Evolutionary conservation across 805 yeast species (phyloP).

Genomic region (Priceomyces fermenticarens): DNA sequence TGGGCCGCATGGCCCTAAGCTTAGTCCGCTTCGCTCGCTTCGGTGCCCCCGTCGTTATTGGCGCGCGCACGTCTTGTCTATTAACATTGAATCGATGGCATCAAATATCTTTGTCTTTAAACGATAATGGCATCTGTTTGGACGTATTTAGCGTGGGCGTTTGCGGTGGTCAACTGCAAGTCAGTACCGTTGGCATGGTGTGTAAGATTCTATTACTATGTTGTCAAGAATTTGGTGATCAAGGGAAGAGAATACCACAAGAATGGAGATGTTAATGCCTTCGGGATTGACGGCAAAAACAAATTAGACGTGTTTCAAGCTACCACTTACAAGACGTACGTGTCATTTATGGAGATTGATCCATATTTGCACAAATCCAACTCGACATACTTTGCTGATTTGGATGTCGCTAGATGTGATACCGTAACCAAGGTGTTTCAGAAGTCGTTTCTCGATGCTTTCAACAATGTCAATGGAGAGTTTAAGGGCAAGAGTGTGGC

Average conservation of each 20-base stretch:
- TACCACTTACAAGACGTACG: slow-evolving; percentile 46
- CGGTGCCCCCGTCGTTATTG: too few species aligned
- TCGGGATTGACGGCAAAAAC: slow-evolving; percentile 24
- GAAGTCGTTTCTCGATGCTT: slow-evolving; percentile 47
- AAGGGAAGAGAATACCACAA: slow-evolving; percentile 23
- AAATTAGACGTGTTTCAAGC: slow-evolving; percentile 42
- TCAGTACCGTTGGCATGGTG: slow-evolving; percentile 66
- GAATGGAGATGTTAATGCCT: slow-evolving; percentile 27
- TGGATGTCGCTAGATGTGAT: slow-evolving; percentile 75
- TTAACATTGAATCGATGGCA: too few species aligned
- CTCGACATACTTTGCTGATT: slow-evolving; percentile 77
- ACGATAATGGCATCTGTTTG: too few species aligned
- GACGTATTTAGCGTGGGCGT: slow-evolving; percentile 10
- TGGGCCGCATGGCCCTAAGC: too few species aligned
- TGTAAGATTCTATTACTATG: slow-evolving; percentile 55
- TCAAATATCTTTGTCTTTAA: too few species aligned
- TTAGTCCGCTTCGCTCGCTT: too few species aligned
- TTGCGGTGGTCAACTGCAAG: slow-evolving; percentile 50
- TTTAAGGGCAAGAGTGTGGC: slow-evolving; percentile 21
- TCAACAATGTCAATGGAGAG: slow-evolving; percentile 36
- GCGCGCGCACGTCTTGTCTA: too few species aligned
- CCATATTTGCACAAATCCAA: slow-evolving; percentile 85
- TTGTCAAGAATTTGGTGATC: slow-evolving; percentile 39
- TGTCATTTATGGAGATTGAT: slow-evolving; percentile 79
- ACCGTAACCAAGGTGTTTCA: slow-evolving; percentile 57